Evolutionary conservation across 139 green algal species (phyloP).

Genomic region (Coelastrella sp.): DNA sequence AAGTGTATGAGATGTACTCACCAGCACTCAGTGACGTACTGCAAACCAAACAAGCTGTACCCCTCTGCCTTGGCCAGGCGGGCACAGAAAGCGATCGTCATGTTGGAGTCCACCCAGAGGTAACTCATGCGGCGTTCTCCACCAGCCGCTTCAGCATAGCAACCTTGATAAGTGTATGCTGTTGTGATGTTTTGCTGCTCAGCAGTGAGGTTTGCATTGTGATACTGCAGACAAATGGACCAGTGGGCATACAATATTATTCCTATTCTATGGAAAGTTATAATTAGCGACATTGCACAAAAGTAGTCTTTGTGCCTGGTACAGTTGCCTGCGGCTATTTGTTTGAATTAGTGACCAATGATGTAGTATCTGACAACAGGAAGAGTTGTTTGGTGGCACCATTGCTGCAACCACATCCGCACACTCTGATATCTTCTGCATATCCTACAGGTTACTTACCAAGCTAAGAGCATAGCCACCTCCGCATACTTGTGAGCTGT

Average conservation of each 20-base stretch:
- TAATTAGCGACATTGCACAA: background rate
- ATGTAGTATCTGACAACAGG: background rate
- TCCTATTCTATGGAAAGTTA: background rate
- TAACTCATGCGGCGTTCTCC: background rate
- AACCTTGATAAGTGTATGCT: background rate
- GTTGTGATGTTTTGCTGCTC: background rate
- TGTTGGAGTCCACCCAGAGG: background rate
- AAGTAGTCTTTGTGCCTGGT: background rate
- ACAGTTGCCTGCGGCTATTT: too few species aligned
- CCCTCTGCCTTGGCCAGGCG: background rate
- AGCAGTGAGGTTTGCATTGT: background rate
- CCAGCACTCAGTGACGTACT: background rate
- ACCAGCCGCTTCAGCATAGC: background rate
- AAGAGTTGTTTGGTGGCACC: background rate
- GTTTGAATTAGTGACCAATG: too few species aligned
- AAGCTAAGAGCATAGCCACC: background rate
- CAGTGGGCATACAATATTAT: background rate
- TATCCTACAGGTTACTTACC: background rate
- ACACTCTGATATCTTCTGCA: background rate
- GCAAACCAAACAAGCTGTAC: background rate
- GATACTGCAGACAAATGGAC: background rate
- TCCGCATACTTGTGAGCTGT: slow-evolving; percentile 4
- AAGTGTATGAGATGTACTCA: background rate
- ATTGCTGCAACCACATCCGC: background rate
- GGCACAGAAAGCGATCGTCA: background rate